Base-by-base conservation (phyloP, 2,329 filamentous ascomycete species). In the Diplocarpon rosae region DNA sequence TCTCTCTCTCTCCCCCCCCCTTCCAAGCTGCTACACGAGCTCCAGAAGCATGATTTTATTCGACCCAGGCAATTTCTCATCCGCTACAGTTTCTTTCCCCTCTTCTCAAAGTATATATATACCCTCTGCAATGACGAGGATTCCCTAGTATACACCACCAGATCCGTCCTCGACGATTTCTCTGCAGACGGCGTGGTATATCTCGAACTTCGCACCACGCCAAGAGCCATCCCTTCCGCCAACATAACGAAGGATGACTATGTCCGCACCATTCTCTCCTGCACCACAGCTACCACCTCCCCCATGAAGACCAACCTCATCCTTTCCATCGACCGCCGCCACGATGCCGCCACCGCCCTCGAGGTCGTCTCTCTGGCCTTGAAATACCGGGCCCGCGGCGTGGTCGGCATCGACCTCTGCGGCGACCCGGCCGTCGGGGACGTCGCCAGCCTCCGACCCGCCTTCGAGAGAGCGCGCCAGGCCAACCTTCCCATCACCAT, bases 91-190 rank as follows among this genome's bases (percentile, higher is more conserved):
- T 87, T 88, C 71, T 88, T 89, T 58, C 79, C 79, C 2, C 70
- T 88, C 13, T 90, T 90, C 65, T 81, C 79, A 20, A 80, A 73
- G 35, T 87, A 87, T 61, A 90, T 89, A 53, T 90, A 92, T 65
- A 71, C 75, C 47, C 77, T 93, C 30, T 73, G 83, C 64, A 77
- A 76, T 56, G 76, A 83, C 55, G 63, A 70, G 10, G 62, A 69
- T 3, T 76, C 77, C 52, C 65, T 86, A 38, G 66, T 65, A 33
- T 71, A 75, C 54, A 76, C 83, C 20, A 87, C 84, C 1, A 67
- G 64, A 34, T 71, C 75, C 5, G 83, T 89, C 36, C 69, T 87
- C 6, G 49, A 66, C 15, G 73, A 78, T 55, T 93, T 92, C 57
- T 68, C 73, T 40, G 61, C 63, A 20, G 85, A 92, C 57, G 83